Conservation (phyloP, 1,284 basidiomycete genomes). For the Crepidotus sp. region DNA sequence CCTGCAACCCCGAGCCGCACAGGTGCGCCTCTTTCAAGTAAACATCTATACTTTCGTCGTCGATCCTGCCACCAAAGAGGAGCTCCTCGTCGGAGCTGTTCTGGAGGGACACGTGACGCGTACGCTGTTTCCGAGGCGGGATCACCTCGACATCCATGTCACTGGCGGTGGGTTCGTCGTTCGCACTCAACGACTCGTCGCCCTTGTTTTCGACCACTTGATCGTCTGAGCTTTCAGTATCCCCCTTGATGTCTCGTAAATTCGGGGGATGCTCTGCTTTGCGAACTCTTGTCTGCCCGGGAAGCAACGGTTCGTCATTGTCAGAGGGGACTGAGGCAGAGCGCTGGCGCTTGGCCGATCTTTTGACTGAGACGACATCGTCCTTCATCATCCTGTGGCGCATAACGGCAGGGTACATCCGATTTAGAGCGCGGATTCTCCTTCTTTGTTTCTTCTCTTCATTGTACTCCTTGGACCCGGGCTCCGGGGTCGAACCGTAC, state of each 20-base stretch:
- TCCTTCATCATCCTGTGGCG: constrained; percentile 24
- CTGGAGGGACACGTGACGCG: background rate
- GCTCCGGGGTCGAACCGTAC: background rate
- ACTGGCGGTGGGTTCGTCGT: constrained; percentile 1
- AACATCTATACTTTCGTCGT: constrained; percentile 15
- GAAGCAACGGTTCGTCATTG: constrained; percentile 29
- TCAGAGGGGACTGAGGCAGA: constrained; percentile 18
- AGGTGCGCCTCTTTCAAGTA: constrained; percentile 9
- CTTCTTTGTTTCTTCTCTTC: constrained; percentile 23
- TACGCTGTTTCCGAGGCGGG: background rate
- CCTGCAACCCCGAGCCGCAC: constrained; percentile 22
- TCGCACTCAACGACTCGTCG: background rate
- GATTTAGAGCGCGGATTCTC: constrained; percentile 27
- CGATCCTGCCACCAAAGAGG: constrained; percentile 24
- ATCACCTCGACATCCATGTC: constrained; percentile 15
- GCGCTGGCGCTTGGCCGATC: constrained; percentile 14
- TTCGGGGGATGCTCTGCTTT: constrained; percentile 23
- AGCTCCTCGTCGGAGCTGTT: constrained; percentile 18
- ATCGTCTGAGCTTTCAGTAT: constrained; percentile 17
- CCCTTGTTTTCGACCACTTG: background rate
- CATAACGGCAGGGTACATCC: constrained; percentile 41
- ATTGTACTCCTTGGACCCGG: constrained; percentile 2
- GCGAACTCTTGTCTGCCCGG: constrained; percentile 37
- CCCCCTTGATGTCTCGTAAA: constrained; percentile 32
- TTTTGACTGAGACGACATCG: constrained; percentile 9